These are phyloP conservation scores for Fusarium coffeatum DNA, from an alignment of 2,329 filamentous ascomycete species.

Conservation along the genomic window DNA sequence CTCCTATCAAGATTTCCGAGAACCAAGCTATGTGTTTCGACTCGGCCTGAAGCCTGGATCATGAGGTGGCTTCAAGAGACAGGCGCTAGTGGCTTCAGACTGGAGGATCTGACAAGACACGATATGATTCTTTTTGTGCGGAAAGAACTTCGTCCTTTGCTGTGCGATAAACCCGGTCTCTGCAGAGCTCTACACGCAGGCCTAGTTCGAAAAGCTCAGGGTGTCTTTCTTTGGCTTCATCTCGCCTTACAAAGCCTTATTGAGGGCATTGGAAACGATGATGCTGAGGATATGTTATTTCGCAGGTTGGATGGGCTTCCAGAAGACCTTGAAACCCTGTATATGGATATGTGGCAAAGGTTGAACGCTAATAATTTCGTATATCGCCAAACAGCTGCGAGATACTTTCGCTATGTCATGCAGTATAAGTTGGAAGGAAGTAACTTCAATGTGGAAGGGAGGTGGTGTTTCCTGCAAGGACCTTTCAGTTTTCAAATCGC, in stretches of 20 bases:
- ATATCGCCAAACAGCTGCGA: conserved; percentile 3
- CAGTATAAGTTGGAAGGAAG: no score
- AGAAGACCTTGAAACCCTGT: conserved; percentile 4
- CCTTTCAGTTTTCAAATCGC: no score
- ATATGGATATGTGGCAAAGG: conserved; percentile 25
- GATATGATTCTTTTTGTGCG: neutral
- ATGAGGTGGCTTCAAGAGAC: no score
- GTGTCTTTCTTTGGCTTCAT: conserved; percentile 7
- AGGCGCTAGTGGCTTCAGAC: no score
- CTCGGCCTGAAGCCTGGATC: no score
- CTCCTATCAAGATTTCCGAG: rapidly evolving
- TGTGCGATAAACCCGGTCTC: no score
- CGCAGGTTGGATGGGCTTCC: neutral
- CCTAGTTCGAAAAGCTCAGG: neutral
- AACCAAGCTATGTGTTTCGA: neutral
- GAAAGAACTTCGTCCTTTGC: rapidly evolving
- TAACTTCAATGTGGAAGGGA: no score
- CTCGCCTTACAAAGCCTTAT: neutral
- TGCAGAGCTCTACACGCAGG: rapidly evolving
- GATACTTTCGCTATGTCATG: conserved; percentile 8
- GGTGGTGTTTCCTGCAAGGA: no score
- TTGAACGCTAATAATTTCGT: conserved; percentile 2
- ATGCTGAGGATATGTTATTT: neutral
- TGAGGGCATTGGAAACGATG: neutral
- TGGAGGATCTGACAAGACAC: no score